Conservation (phyloP, 2,329 filamentous ascomycete species). For the Verruconis gallopava region DNA sequence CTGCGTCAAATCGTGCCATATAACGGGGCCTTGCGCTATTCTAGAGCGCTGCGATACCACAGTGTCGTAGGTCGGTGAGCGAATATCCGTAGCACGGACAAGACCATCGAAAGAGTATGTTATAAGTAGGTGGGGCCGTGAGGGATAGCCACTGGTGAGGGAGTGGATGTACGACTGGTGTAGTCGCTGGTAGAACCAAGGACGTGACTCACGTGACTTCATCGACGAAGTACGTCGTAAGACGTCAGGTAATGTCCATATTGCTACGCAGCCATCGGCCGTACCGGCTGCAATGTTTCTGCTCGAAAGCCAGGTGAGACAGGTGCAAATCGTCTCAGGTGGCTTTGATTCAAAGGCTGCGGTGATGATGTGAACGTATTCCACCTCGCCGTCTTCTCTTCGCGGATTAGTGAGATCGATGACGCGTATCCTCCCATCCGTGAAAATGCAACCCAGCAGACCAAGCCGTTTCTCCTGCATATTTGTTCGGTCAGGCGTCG, state of each 20-base stretch:
- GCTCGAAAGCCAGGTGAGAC: constrained; percentile 43
- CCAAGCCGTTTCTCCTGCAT: constrained; percentile 29
- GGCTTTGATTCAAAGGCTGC: constrained; percentile 39
- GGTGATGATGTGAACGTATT: constrained; percentile 29
- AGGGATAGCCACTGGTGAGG: constrained; percentile 39
- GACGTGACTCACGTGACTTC: constrained; percentile 18
- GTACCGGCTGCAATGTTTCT: constrained; percentile 42
- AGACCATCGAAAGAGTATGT: constrained; percentile 43
- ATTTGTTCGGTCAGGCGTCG: constrained; percentile 22
- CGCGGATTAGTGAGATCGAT: constrained; percentile 32
- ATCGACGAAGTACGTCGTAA: constrained; percentile 7
- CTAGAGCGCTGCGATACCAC: constrained; percentile 36
- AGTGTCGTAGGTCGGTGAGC: constrained; percentile 32
- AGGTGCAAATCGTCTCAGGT: constrained; percentile 42
- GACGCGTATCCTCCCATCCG: constrained; percentile 44
- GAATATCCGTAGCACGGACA: constrained; percentile 40
- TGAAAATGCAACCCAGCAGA: constrained; percentile 43
- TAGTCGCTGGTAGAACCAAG: constrained; percentile 31
- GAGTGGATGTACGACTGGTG: constrained; percentile 35
- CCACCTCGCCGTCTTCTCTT: constrained; percentile 10
- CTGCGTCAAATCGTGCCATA: constrained; percentile 44
- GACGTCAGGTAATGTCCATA: constrained; percentile 37
- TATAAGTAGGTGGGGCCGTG: constrained; percentile 38
- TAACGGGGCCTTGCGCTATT: constrained; percentile 33
- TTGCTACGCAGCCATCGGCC: constrained; percentile 42